These are phyloP conservation scores for Gossypium rotundifolium DNA, from an alignment of 345 rosid genomes.

Conservation along the genomic window DNA sequence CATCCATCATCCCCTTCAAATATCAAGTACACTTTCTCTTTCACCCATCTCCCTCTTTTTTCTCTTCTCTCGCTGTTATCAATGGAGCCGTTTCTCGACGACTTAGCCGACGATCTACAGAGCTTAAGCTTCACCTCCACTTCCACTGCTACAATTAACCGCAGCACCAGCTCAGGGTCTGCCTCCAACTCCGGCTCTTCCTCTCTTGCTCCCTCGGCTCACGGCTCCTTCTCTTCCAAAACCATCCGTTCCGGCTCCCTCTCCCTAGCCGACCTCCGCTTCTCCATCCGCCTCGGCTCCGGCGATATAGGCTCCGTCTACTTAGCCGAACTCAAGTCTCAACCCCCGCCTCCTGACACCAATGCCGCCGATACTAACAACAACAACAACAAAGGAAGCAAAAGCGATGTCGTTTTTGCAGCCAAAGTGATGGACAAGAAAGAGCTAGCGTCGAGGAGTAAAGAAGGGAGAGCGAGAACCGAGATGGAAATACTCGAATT, in stretches of 20 bases:
- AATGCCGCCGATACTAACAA: neutral
- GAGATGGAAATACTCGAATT: conserved; percentile 78
- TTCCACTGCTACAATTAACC: conserved; percentile 45
- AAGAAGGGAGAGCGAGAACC: conserved; percentile 79
- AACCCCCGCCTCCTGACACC: conserved; percentile 14
- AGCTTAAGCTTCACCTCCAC: conserved; percentile 88
- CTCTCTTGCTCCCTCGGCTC: conserved; percentile 57
- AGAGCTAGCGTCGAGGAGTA: conserved; percentile 69
- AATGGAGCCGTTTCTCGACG: conserved; percentile 74
- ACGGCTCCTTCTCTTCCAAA: conserved; percentile 57
- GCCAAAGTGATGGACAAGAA: conserved; percentile 92
- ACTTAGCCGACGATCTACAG: conserved; percentile 80
- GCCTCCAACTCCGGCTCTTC: conserved; percentile 53
- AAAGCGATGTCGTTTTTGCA: conserved; percentile 30
- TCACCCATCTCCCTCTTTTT: neutral
- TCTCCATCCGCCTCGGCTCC: conserved; percentile 79
- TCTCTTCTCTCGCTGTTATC: neutral
- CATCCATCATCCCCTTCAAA: neutral
- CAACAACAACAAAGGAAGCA: neutral
- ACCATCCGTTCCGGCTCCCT: conserved; percentile 33
- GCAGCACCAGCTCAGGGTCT: conserved; percentile 69
- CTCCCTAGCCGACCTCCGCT: conserved; percentile 70
- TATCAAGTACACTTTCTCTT: neutral
- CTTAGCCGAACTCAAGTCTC: conserved; percentile 62
- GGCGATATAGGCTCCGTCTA: conserved; percentile 97